Base-by-base conservation (phyloP, 768 basidiomycete species). In the Pisolithus albus region DNA sequence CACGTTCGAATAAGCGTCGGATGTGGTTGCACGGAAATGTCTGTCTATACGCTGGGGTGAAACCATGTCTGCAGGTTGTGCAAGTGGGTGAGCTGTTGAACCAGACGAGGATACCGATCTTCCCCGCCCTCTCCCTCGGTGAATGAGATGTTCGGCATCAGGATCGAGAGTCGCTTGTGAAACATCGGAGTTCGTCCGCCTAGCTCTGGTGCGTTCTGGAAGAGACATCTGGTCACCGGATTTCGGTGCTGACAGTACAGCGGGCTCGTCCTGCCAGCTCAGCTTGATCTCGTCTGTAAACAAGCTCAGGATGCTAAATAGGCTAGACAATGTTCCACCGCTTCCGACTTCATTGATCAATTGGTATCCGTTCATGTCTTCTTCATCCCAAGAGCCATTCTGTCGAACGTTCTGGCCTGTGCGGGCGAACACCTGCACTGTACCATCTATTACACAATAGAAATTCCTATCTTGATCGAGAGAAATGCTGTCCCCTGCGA, bases 401-500 rank as follows among this genome's bases (percentile, higher is more conserved):
- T 70, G 73, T 28, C 75, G 73, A 10, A 71, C 61, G 11, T 71
- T 70, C 56, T 79, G 76, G 5, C 80, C 82, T 0, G 84, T 82
- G 52, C 81, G 80, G 15, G 90, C 90, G 64, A 80, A 96, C 10
- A 98, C 92, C 62, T 99, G 92, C 13, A 95, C 95, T 54, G 80
- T 87, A n/a, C 96, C 96, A 65, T 99, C 96, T 30, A 98, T 86
- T 32, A 99, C 95, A 64, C 92, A 97, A 68, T 97, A 98, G 70
- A 99, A 99, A 56, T 86, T 92, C 61, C 91, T 91, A 71, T 97
- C 89, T 62, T 88, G 80, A 58, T 93, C 88, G 4, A 97, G 78
- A 26, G 89, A 86, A 52, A 97, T 78, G 47, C 88, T 95, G 60
- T 99, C 96, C 4, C 96, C 95, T 5, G 96, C 96, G 47, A 96